These are phyloP conservation scores for Xylaria longipes DNA, from an alignment of 495 filamentous ascomycete genomes.

Conservation along the genomic window DNA sequence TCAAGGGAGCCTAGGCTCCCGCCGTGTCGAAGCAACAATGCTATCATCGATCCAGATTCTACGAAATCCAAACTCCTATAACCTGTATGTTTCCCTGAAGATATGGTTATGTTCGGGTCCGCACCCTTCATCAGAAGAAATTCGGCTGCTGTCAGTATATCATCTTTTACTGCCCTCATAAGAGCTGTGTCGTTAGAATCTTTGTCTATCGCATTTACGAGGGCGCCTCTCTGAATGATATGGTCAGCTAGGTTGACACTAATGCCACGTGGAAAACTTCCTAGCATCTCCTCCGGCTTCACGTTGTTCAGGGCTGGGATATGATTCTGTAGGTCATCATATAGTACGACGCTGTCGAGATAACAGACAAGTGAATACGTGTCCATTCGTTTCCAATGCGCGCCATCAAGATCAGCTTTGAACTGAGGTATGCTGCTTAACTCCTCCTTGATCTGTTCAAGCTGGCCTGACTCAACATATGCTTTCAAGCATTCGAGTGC, in stretches of 20 bases:
- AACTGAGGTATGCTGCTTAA: neutral
- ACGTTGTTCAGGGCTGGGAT: neutral
- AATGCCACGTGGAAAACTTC: neutral
- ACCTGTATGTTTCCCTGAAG: neutral
- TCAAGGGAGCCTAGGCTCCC: neutral
- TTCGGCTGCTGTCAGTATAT: neutral
- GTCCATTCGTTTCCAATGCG: neutral
- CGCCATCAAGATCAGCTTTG: neutral
- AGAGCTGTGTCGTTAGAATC: neutral
- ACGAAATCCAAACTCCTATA: neutral
- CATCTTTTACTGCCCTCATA: neutral
- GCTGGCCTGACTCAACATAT: neutral
- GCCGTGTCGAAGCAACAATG: conserved; percentile 12
- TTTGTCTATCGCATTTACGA: neutral
- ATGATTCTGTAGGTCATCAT: neutral
- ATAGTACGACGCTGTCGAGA: neutral
- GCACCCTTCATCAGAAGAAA: neutral
- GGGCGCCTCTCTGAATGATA: neutral
- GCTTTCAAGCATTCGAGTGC: neutral
- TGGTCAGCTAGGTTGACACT: neutral
- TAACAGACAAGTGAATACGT: neutral
- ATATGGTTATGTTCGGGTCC: neutral
- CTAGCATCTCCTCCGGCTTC: neutral
- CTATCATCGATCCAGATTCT: neutral
- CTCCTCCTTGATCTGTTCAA: neutral